Percentiles rank a stretch among this genome's conserved stretches.
Conservation (phyloP, 257 asterid species). For the Ballota nigra region DNA sequence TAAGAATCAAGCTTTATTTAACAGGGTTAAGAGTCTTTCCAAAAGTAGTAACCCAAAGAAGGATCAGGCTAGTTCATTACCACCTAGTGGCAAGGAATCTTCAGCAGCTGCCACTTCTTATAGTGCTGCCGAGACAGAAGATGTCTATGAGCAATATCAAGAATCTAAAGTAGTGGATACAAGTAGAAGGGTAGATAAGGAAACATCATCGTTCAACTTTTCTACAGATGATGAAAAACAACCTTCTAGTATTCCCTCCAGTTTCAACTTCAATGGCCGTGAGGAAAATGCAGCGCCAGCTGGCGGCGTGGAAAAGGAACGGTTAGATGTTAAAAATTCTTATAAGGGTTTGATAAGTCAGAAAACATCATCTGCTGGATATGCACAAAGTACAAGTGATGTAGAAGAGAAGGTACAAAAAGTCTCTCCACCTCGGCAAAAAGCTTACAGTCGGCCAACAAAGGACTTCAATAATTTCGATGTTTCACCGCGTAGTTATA, state of each 20-base stretch:
- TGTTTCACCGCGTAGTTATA: constrained; percentile 43
- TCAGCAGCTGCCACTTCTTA: constrained; percentile 52
- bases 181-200: constrained; percentile 60
- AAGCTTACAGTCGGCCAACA: constrained; percentile 43
- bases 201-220: constrained; percentile 46
- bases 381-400: constrained; percentile 51
- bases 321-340: constrained; percentile 43
- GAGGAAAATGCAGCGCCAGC: constrained; percentile 47
- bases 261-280: constrained; percentile 41
- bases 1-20: constrained; percentile 21
- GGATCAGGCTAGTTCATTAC: constrained; percentile 61
- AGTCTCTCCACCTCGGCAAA: constrained; percentile 75
- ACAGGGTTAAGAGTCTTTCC: constrained; percentile 95
- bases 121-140: constrained; percentile 55
- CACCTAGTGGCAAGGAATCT: constrained; percentile 56
- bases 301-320: constrained; percentile 47
- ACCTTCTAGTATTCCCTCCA: constrained; percentile 46
- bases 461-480: constrained; percentile 51
- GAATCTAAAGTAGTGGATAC: constrained; percentile 55
- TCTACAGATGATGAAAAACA: constrained; percentile 47
- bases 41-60: constrained; percentile 77
- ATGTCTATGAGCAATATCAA: constrained; percentile 50
- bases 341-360: constrained; percentile 50
- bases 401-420: constrained; percentile 67
- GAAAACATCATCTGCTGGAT: constrained; percentile 41